phyloP scores from a whole-genome alignment of 768 basidiomycete genomes.

The Hemileccinum impolitum region DNA sequence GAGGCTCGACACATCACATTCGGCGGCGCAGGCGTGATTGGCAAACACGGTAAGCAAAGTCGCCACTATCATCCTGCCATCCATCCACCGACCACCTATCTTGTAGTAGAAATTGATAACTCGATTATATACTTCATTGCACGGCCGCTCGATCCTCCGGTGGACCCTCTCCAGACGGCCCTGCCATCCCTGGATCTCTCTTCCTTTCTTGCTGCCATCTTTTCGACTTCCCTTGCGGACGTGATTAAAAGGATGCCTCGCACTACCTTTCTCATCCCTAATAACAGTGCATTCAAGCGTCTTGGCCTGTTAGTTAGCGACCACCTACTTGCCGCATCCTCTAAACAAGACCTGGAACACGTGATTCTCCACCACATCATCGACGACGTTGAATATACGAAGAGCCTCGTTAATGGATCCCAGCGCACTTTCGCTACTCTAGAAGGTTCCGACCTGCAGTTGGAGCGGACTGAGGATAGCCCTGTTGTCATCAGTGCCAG shows the following conservation, averaged over 20 bases:
- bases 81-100: conserved; percentile 11
- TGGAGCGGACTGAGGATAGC: conserved; percentile 57
- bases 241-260: conserved; percentile 59
- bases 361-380: conserved; percentile 89
- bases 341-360: conserved; percentile 75
- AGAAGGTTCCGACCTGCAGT: conserved; percentile 78
- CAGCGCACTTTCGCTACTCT: conserved; percentile 75
- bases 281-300: conserved; percentile 83
- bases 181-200: conserved; percentile 84
- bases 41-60: conserved; percentile 61
- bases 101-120: conserved; percentile 66
- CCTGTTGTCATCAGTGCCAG: conserved; percentile 54
- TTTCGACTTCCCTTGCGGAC: conserved; percentile 81
- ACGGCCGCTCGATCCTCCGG: conserved; percentile 76
- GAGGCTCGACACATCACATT: conserved; percentile 64
- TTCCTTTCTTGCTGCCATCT: conserved; percentile 85
- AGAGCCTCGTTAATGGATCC: conserved; percentile 57
- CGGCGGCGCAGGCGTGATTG: conserved; percentile 77
- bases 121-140: conserved; percentile 89
- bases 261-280: conserved; percentile 83
- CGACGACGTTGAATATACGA: conserved; percentile 68
- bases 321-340: conserved; percentile 77
- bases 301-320: conserved; percentile 82
- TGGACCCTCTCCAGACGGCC: conserved; percentile 75
- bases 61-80: neutral